Base-by-base conservation (phyloP, 768 basidiomycete species). In the Chlorophyllum brunneum region DNA sequence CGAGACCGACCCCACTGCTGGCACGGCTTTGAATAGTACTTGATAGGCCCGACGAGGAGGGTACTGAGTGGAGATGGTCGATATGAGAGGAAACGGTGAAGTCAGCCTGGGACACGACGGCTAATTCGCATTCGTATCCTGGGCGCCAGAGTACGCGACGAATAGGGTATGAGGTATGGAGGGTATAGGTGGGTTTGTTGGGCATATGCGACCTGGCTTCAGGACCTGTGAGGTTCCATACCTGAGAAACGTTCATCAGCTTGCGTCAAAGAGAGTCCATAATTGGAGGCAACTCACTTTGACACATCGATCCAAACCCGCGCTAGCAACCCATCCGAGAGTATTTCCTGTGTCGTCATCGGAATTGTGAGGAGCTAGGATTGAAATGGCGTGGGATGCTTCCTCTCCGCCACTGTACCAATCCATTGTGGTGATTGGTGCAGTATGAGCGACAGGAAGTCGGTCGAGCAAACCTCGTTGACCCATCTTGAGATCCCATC, bases 401-500 rank as follows among this genome's bases (percentile, higher is more conserved):
- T 49, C 37, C 30, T 57, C 51, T 18, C 60, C 53, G 7, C 61
- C 62, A 37, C 59, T 68, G 42, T 78, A 78, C 90, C 90, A 92
- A 56, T 90, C 88, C 18, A 92, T 67, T 2, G 86, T 70, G 2
- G 88, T 80, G 9, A 92, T 81, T 5, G 88, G 76, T 0, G 82
- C 81, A 5, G 78, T 74, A 67, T 92, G 90, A 0, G 90, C 89
- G 5, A 89, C 79, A 5, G 82, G 77, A 16, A 92, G 68, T 18
- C 83, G 80, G 61, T 90, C 89, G 0, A 89, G 71, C 43, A 80
- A 77, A 4, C 88, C 86, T 5, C 82, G 79, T 58, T 86, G 85
- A 3, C 86, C 87, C 80, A 85, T 84, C 58, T 81, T 78, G 48
- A 92, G 69, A 60, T 92, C 90, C 87, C 89, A 92, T 54, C 87